Evolutionary conservation across 2,329 filamentous ascomycete species (phyloP).

Genomic region (Arthrobotrys sinensis): DNA sequence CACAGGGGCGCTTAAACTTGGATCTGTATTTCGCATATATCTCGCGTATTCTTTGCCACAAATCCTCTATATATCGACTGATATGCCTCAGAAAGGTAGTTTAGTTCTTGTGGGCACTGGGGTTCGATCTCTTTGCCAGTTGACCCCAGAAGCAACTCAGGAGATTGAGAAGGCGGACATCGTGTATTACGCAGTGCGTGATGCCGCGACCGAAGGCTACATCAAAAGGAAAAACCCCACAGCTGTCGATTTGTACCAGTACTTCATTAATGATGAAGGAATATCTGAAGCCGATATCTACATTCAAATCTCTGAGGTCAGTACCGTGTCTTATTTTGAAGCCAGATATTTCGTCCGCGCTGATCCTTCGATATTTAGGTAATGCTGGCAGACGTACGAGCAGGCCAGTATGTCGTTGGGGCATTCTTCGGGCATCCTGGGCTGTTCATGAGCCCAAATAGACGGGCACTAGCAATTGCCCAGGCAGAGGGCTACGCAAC

Average conservation of each 20-base stretch:
- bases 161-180: conserved; percentile 31
- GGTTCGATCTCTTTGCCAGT: conserved; percentile 21
- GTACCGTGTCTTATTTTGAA: neutral
- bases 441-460: conserved; percentile 32
- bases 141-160: conserved; percentile 27
- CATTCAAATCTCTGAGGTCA: conserved; percentile 33
- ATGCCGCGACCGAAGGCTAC: conserved; percentile 24
- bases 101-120: conserved; percentile 28
- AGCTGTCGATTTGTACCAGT: conserved; percentile 32
- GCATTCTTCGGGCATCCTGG: conserved; percentile 39
- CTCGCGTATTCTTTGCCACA: no score
- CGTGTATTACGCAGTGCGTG: conserved; percentile 31
- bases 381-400: conserved; percentile 15
- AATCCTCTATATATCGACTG: neutral
- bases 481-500: conserved; percentile 28
- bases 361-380: neutral
- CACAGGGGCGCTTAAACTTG: no score
- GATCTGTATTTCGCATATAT: no score
- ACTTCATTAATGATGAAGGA: conserved; percentile 15
- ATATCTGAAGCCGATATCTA: conserved; percentile 27
- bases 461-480: conserved; percentile 35
- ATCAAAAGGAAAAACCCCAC: conserved; percentile 26
- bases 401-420: conserved; percentile 15
- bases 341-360: no score
- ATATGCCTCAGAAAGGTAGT: conserved; percentile 13